phyloP scores from a whole-genome alignment of 164 flowering plant species.

The Chloranthus sessilifolius region DNA sequence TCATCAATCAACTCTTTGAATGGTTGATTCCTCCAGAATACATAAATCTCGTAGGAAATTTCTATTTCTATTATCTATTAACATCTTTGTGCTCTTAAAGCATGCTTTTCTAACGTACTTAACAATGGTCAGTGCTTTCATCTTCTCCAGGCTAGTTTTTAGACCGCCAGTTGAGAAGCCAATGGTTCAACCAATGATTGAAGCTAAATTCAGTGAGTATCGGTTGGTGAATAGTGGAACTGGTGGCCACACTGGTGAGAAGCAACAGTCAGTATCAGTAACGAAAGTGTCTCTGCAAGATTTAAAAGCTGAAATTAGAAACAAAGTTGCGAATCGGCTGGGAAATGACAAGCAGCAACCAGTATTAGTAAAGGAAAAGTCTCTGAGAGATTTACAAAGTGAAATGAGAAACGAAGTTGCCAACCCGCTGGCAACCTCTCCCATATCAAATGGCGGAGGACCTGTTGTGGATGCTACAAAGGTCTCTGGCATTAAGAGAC shows the following conservation, averaged over 20 bases:
- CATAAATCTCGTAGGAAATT: too few relatives aligned
- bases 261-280: slow-evolving; percentile 29
- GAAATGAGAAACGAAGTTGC: slow-evolving; percentile 28
- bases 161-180: too few relatives aligned
- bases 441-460: slow-evolving; percentile 31
- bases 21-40: too few relatives aligned
- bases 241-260: slow-evolving; percentile 26
- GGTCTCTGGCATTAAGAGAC: slow-evolving; percentile 52
- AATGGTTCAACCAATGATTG: slow-evolving; percentile 27
- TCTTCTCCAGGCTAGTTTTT: too few relatives aligned
- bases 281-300: slow-evolving; percentile 56
- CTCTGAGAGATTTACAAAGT: slow-evolving; percentile 52
- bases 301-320: slow-evolving; percentile 41
- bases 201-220: slow-evolving; percentile 35
- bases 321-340: slow-evolving; percentile 19
- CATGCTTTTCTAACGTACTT: too few relatives aligned
- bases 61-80: too few relatives aligned
- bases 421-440: slow-evolving; percentile 25
- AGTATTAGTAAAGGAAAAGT: slow-evolving; percentile 37
- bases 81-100: too few relatives aligned
- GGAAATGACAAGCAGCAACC: slow-evolving; percentile 38
- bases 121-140: too few relatives aligned
- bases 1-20: too few relatives aligned
- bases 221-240: slow-evolving; percentile 31
- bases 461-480: slow-evolving; percentile 19